Evolutionary conservation across 768 basidiomycete genomes (phyloP).

Genomic region (Leucogyrophana mollusca): DNA sequence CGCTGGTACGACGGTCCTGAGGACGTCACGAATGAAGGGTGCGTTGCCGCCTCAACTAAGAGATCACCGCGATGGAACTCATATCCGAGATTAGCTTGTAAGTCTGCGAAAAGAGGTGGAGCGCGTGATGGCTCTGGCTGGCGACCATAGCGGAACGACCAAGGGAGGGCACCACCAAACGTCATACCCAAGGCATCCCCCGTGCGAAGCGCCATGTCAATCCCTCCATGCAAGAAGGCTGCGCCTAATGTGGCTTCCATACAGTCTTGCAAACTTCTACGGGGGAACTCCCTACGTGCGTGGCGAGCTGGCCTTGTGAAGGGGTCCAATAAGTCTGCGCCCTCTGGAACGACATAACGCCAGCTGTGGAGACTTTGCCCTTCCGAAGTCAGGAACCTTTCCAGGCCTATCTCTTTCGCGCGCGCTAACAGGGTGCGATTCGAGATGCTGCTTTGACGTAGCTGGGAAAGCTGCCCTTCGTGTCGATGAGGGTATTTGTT

Average conservation of each 20-base stretch:
- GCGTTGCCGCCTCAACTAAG: slow-evolving; percentile 79
- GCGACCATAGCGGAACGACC: slow-evolving; percentile 57
- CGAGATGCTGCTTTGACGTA: slow-evolving; percentile 64
- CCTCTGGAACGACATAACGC: slow-evolving; percentile 47
- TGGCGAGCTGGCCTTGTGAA: slow-evolving; percentile 23
- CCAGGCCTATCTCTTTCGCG: slow-evolving; percentile 63
- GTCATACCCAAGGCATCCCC: slow-evolving; percentile 67
- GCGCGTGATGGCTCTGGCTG: slow-evolving; percentile 30
- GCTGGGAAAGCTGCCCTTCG: slow-evolving; percentile 75
- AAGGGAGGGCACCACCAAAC: slow-evolving; percentile 70
- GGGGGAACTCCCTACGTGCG: slow-evolving; percentile 48
- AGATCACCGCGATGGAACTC: slow-evolving; percentile 60
- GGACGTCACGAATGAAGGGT: slow-evolving; percentile 66
- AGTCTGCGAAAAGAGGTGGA: slow-evolving; percentile 45
- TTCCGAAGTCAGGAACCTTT: slow-evolving; percentile 64
- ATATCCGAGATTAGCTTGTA: slow-evolving; percentile 72
- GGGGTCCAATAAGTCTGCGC: slow-evolving; percentile 33
- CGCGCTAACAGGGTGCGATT: slow-evolving; percentile 70
- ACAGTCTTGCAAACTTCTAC: slow-evolving; percentile 80
- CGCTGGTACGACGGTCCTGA: slow-evolving; percentile 75
- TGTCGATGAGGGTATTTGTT: slow-evolving; percentile 75
- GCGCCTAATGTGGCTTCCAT: slow-evolving; percentile 87
- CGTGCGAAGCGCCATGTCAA: slow-evolving; percentile 60
- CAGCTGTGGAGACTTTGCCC: slow-evolving; percentile 51
- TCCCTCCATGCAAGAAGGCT: slow-evolving; percentile 69